Base-by-base conservation (phyloP, 139 green algal genomes). In the Chlorella sp. region DNA sequence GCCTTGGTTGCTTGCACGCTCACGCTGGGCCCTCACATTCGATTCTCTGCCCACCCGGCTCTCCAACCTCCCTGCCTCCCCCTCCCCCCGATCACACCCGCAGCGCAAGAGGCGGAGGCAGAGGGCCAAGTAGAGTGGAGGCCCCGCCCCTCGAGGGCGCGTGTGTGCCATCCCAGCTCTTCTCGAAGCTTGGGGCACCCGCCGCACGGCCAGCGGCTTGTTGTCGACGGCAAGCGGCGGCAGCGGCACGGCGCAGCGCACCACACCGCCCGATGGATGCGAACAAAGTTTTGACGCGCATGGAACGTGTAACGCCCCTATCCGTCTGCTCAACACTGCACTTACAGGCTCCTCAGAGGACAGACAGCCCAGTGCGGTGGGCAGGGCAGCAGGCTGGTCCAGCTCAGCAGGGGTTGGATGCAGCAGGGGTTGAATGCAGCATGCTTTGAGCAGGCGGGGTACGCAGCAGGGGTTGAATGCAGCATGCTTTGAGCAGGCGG, bases 101-200 rank as follows among this genome's bases (percentile, higher is more conserved):
- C 85, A 91, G 76, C 83, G 89, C 69, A 91, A 91, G 83, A 82
- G 88, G 61, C 66, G 88, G 69, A 78, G 88, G 81, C 88, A 91
- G 81, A 77, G 88, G 80, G 87, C 87, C 66, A 90, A 90, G 80
- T 90, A 78, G 84, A 30, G 39, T 40, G 83, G 26, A 37, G 26
- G 60, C 30, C n/a, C 37, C 12, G 39, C 57, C 57, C 4, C 18
- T 2, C 42, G 19, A 5, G 24, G 19, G 48, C 34, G 11, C n/a
- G 75, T n/a, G n/a, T n/a, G n/a, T 36, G 34, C 34, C 34, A 42
- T 14, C 64, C 21, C 64, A 71, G 64, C 64, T 71, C 21, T 26
- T 71, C 64, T 5, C 16, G 64, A 28, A 5, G 64, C 64, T 9
- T 57, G 48, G 48, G 48, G 48, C 5, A 9, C 48, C 48, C 9